phyloP scores from a whole-genome alignment of 2,329 filamentous ascomycete genomes.

The Pseudocercospora eumusae region DNA sequence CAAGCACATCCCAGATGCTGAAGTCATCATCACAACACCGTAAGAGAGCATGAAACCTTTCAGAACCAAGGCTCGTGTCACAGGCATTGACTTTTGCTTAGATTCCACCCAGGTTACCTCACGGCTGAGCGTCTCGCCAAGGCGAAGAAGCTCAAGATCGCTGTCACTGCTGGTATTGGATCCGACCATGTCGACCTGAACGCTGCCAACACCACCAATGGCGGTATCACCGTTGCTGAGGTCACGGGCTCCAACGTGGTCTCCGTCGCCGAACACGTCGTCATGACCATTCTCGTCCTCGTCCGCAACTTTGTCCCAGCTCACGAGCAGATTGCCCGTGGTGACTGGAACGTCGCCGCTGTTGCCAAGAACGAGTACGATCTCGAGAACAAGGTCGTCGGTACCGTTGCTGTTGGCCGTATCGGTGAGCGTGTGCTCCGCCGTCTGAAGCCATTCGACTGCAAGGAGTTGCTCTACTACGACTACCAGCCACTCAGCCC shows the following conservation, averaged over 20 bases:
- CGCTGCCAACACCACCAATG: constrained; percentile 97
- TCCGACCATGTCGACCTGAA: constrained; percentile 98
- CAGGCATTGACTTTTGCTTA: constrained; percentile 41
- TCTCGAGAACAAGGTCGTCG: constrained; percentile 94
- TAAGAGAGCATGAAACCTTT: constrained; percentile 50
- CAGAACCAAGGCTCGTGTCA: neutral
- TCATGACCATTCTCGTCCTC: constrained; percentile 97
- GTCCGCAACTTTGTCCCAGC: constrained; percentile 98
- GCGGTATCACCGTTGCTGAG: constrained; percentile 93
- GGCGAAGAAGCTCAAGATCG: constrained; percentile 98
- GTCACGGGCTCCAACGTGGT: constrained; percentile 98
- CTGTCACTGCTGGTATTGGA: constrained; percentile 94
- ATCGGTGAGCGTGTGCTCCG: constrained; percentile 98
- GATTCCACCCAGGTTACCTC: constrained; percentile 97
- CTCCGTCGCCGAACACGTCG: constrained; percentile 96
- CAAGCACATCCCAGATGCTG: constrained; percentile 91
- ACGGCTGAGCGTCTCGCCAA: constrained; percentile 93
- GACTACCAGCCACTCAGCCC: constrained; percentile 93
- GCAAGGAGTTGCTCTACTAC: constrained; percentile 99
- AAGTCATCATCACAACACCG: constrained; percentile 99
- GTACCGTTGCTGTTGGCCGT: constrained; percentile 94
- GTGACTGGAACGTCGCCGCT: constrained; percentile 93
- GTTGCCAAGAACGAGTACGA: constrained; percentile 99
- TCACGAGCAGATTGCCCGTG: constrained; percentile 85
- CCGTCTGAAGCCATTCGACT: constrained; percentile 95